These are phyloP conservation scores for Mortierella antarctica DNA, from an alignment of 192 early-diverging fungal species.

Conservation along the genomic window DNA sequence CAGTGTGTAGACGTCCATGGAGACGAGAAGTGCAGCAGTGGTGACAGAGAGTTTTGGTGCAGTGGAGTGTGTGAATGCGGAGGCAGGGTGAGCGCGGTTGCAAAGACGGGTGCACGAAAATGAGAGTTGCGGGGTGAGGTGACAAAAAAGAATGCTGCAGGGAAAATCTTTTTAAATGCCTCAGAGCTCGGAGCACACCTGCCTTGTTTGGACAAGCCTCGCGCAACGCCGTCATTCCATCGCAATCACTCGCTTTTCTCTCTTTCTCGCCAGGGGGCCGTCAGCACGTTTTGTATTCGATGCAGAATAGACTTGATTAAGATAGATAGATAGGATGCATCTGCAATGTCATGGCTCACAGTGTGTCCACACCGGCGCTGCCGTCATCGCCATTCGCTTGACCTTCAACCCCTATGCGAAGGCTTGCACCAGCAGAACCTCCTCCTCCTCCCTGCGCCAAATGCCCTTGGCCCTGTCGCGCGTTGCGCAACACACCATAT, in stretches of 20 bases:
- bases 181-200: too few species aligned
- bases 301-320: too few species aligned
- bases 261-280: too few species aligned
- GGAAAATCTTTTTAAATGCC: too few species aligned
- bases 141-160: too few species aligned
- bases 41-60: not conserved
- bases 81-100: not conserved
- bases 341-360: too few species aligned
- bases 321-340: too few species aligned
- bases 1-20: slow-evolving; percentile 17
- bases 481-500: slow-evolving; percentile 19
- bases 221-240: not conserved
- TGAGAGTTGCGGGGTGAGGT: too few species aligned
- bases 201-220: not conserved
- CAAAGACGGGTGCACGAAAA: not conserved
- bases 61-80: not conserved
- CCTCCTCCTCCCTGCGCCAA: not conserved
- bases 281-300: too few species aligned
- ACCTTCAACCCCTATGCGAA: not conserved
- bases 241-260: not conserved
- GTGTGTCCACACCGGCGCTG: too few species aligned
- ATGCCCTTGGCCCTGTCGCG: slow-evolving; percentile 12
- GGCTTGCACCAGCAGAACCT: not conserved
- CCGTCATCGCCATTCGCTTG: not conserved
- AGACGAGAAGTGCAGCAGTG: not conserved